Evolutionary conservation across 2,329 filamentous ascomycete species (phyloP).

Genomic region (Alternaria dauci): DNA sequence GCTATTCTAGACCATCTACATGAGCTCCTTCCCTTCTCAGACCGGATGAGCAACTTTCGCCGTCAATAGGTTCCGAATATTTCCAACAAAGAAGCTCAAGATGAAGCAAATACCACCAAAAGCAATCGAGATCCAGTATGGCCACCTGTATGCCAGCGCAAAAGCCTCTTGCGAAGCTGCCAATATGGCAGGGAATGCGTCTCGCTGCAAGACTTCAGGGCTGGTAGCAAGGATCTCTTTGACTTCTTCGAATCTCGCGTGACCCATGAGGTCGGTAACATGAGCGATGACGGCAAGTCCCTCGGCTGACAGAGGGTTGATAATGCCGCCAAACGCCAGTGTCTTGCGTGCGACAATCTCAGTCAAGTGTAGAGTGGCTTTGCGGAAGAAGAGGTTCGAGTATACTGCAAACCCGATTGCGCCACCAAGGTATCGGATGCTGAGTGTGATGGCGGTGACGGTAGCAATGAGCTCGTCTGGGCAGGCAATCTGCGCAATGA

Average conservation of each 20-base stretch:
- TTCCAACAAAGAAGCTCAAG: conserved; percentile 66
- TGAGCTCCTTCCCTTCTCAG: background rate
- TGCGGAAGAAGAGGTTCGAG: conserved; percentile 47
- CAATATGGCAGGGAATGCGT: conserved; percentile 56
- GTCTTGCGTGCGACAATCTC: conserved; percentile 47
- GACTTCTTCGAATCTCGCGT: conserved; percentile 46
- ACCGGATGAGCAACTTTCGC: conserved; percentile 24
- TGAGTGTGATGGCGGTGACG: conserved; percentile 71
- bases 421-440: conserved; percentile 74
- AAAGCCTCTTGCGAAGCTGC: conserved; percentile 65
- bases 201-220: conserved; percentile 54
- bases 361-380: conserved; percentile 32
- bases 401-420: conserved; percentile 68
- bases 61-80: conserved; percentile 56
- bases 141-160: conserved; percentile 66
- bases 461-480: conserved; percentile 76
- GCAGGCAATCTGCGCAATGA: conserved; percentile 74
- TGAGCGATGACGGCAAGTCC: conserved; percentile 60
- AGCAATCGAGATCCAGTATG: conserved; percentile 69
- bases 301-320: conserved; percentile 49
- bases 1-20: background rate
- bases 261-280: conserved; percentile 52
- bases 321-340: conserved; percentile 60
- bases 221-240: conserved; percentile 58
- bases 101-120: conserved; percentile 67